Percentiles rank a stretch among this genome's conserved stretches.
These are phyloP conservation scores for Pestalotiopsis sp. DNA, from an alignment of 2,329 filamentous ascomycete species.

Conservation along the genomic window DNA sequence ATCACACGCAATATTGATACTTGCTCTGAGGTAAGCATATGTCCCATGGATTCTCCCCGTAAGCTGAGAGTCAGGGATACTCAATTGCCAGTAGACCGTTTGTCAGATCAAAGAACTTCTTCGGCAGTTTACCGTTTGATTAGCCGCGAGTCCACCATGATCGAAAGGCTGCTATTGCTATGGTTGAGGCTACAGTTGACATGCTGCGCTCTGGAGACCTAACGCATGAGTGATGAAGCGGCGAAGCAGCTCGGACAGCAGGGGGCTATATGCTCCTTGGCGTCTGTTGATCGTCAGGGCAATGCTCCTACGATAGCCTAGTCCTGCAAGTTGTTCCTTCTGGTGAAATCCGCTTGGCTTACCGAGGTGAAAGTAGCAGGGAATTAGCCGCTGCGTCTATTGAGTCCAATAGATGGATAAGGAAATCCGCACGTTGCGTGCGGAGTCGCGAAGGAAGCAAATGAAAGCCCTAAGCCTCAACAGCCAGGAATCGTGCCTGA, in stretches of 20 bases:
- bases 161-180: neutral
- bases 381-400: neutral
- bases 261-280: neutral
- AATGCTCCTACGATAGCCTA: neutral
- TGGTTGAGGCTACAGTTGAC: neutral
- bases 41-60: neutral
- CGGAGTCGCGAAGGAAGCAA: constrained; percentile 1
- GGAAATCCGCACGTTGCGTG: neutral
- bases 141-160: neutral
- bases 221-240: neutral
- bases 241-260: neutral
- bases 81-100: neutral
- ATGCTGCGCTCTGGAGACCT: neutral
- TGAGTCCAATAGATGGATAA: neutral
- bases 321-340: constrained; percentile 1
- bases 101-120: neutral
- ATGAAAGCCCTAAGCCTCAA: neutral
- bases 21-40: constrained; percentile 1
- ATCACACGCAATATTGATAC: neutral
- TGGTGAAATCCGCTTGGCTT: neutral
- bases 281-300: neutral
- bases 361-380: neutral
- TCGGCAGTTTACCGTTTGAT: neutral
- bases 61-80: neutral
- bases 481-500: constrained; percentile 1